These are phyloP conservation scores for Colletotrichum musicola DNA, from an alignment of 2,329 filamentous ascomycete genomes.

Conservation along the genomic window DNA sequence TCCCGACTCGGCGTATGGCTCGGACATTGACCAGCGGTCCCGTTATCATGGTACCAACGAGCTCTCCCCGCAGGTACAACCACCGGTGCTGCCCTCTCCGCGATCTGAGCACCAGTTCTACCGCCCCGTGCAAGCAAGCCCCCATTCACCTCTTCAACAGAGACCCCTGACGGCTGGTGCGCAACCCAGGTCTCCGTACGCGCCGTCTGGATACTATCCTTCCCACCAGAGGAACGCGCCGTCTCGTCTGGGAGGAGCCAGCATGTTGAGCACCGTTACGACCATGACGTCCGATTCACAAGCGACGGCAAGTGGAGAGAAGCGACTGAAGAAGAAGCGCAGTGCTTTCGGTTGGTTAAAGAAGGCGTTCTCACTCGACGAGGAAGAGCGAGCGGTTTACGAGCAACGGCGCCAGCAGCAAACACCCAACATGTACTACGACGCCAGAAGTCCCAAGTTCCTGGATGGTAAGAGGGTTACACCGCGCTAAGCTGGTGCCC, in stretches of 20 bases:
- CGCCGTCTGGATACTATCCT: conserved; percentile 49
- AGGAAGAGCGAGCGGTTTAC: conserved; percentile 72
- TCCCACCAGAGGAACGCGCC: conserved; percentile 62
- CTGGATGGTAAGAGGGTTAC: conserved; percentile 66
- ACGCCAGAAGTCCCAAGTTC: conserved; percentile 64
- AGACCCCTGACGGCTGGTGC: conserved; percentile 66
- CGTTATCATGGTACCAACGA: conserved; percentile 45
- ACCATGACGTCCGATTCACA: conserved; percentile 58
- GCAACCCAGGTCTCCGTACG: conserved; percentile 42
- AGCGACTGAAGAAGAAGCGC: conserved; percentile 73
- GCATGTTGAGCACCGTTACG: conserved; percentile 68
- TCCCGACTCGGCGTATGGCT: conserved; percentile 62
- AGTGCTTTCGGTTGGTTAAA: conserved; percentile 77
- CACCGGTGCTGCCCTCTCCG: conserved; percentile 60
- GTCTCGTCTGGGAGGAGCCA: conserved; percentile 67
- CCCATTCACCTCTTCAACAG: conserved; percentile 73
- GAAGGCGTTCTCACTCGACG: conserved; percentile 75
- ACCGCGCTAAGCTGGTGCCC: conserved; percentile 13
- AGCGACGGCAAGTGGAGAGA: conserved; percentile 47
- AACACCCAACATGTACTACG: conserved; percentile 61
- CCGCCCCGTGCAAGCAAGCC: conserved; percentile 72
- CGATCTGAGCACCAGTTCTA: conserved; percentile 69
- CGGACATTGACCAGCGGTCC: conserved; percentile 56
- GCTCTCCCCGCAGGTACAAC: conserved; percentile 53
- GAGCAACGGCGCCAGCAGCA: conserved; percentile 66